phyloP scores from a whole-genome alignment of 495 filamentous ascomycete genomes.

The Aspergillus cavernicola region DNA sequence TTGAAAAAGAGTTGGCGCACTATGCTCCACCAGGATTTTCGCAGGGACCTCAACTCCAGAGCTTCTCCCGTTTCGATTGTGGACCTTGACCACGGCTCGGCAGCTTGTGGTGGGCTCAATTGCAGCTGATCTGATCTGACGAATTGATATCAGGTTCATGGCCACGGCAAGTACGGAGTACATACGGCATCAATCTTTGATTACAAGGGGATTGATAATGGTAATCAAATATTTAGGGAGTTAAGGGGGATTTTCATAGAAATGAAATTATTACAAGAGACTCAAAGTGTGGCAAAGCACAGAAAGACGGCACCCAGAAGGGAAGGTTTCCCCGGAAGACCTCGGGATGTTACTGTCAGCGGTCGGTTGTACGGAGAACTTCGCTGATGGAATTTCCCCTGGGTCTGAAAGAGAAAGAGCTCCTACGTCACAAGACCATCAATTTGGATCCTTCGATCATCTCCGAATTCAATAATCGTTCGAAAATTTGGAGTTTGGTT shows the following conservation, averaged over 20 bases:
- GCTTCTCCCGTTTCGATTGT: slow-evolving; percentile 50
- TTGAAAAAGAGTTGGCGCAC: slow-evolving; percentile 3
- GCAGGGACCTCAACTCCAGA: slow-evolving; percentile 21
- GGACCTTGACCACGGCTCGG: slow-evolving; percentile 39
- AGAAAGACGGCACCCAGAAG: not conserved
- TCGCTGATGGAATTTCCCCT: not conserved
- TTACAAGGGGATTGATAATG: not conserved
- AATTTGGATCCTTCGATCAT: slow-evolving; percentile 3
- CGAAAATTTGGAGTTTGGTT: not conserved
- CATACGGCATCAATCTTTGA: too few relatives aligned
- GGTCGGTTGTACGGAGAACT: not conserved
- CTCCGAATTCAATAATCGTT: slow-evolving; percentile 4
- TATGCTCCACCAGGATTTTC: slow-evolving; percentile 28
- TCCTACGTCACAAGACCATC: slow-evolving; percentile 3
- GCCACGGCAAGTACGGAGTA: slow-evolving; percentile 5
- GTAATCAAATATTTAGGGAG: not conserved
- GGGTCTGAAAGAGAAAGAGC: not conserved
- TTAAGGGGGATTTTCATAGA: too few relatives aligned
- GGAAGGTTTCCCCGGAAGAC: slow-evolving; percentile 12
- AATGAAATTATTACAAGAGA: too few relatives aligned
- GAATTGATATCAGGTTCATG: not conserved
- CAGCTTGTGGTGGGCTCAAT: slow-evolving; percentile 29
- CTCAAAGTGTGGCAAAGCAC: slow-evolving; percentile 1
- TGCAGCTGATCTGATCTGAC: slow-evolving; percentile 26
- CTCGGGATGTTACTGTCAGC: not conserved